phyloP scores from a whole-genome alignment of 2,329 filamentous ascomycete species.

The Colletotrichum melonis region DNA sequence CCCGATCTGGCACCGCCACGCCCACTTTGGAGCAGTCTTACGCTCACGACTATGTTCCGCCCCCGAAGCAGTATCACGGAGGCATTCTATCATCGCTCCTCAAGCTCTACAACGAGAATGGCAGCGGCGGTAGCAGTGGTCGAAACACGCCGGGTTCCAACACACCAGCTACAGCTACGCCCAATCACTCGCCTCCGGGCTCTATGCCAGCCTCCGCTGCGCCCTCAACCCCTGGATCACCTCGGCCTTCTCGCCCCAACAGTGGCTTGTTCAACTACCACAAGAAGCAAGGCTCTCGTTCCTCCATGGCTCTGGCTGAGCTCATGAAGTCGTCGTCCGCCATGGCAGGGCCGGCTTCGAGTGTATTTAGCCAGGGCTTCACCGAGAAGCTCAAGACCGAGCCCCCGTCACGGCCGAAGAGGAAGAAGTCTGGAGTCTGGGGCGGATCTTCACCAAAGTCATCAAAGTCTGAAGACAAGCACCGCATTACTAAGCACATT shows the following conservation, averaged over 20 bases:
- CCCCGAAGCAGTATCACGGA: conserved; percentile 75
- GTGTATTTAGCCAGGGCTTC: conserved; percentile 56
- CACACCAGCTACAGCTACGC: conserved; percentile 53
- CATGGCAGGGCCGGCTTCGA: conserved; percentile 59
- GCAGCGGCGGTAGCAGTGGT: conserved; percentile 49
- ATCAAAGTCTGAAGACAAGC: conserved; percentile 42
- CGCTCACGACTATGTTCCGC: conserved; percentile 68
- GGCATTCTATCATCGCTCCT: conserved; percentile 80
- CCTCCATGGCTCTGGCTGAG: conserved; percentile 59
- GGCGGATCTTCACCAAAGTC: conserved; percentile 21
- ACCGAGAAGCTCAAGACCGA: conserved; percentile 56
- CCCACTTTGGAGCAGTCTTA: conserved; percentile 61
- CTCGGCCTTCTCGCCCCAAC: conserved; percentile 47
- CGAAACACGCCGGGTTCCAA: conserved; percentile 54
- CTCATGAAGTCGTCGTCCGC: conserved; percentile 66
- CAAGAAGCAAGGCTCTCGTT: conserved; percentile 54
- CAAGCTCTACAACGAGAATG: conserved; percentile 71
- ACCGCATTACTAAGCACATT: conserved; percentile 67
- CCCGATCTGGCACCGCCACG: conserved; percentile 50
- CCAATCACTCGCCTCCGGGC: conserved; percentile 52
- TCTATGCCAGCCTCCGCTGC: conserved; percentile 52
- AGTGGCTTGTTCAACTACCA: conserved; percentile 55
- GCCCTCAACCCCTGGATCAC: conserved; percentile 38
- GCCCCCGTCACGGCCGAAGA: conserved; percentile 49
- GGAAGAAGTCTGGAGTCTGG: conserved; percentile 37